Base-by-base conservation (phyloP, 2,329 filamentous ascomycete species). In the Pseudocercospora fijiensis region DNA sequence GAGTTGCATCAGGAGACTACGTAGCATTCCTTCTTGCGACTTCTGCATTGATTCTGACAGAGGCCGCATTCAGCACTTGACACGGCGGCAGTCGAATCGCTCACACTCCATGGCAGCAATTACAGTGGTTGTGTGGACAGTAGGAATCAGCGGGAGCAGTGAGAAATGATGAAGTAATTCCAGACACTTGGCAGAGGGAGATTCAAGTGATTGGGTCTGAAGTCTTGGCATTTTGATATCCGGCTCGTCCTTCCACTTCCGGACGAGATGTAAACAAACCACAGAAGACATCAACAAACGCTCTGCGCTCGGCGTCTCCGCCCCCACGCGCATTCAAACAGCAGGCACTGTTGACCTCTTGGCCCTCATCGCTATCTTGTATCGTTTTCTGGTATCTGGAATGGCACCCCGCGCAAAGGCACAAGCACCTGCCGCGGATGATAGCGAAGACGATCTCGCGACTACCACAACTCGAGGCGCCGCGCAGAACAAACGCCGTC, bases 401-500 rank as follows among this genome's bases (percentile, higher is more conserved):
- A 69, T 69, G 67, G 41, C 67, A 45, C 63, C 65, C n/a, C 67
- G 67, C 55, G 60, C 62, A 5, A 65, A 63, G 41, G 62, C 58
- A 20, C 57, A 58, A 41, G 45, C 56, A 53, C 64, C 64, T 58
- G 65, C 47, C 33, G 64, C 59, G 41, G 60, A 64, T 30, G 65
- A 70, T 28, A 66, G 64, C 60, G 67, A 65, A 43, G 68, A 71
- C 62, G 65, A 67, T 47, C 65, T 70, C 24, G 60, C 68, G 56
- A 64, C 66, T 41, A 64, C 62, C 45, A 56, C 65, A 60, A 62
- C 43, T 60, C 64, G 65, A 51, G 30, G 45, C 58, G 62, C 30
- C 13, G 52, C 53, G 11, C 60, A 71, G 58, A 71, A 70, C 65
- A 61, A 67, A 56, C 65, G 63, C 64, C 58, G 67, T 56, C 64